Base-by-base conservation (phyloP, 2,329 filamentous ascomycete species). In the Scedosporium minutisporum region DNA sequence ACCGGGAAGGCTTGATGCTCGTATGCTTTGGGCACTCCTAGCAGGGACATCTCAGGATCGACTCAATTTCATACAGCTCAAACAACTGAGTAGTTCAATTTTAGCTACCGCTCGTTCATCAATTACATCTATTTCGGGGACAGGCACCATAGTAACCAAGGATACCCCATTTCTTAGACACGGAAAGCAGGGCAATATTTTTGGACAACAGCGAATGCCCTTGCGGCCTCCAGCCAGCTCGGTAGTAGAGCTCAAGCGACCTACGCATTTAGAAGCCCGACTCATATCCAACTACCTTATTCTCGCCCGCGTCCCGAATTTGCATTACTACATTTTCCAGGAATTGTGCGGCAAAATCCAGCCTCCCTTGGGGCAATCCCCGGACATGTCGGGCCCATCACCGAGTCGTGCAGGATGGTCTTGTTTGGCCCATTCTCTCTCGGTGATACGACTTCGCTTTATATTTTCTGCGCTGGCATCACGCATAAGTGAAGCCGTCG, bases 401-500 rank as follows among this genome's bases (percentile, higher is more conserved):
- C 60, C 60, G 60, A 61, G 48, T 55, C 48, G 60, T 61, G 60
- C 60, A 62, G 48, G 51, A 62, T 9, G 51, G 6, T 29, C 42
- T 14, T 51, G 7, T n/a, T 16, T 41, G 2, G 23, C 6, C 27
- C 57, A 18, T 58, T n/a, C n/a, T 21, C n/a, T 18, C 12, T 55
- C 51, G 23, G 51, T 14, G 51, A 23, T 23, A 14, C 51, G 16
- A 10, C 12, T 23, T 14, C 29, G 4, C 51, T 14, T 55, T 23
- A 16, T 23, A 29, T 14, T 23, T 14, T 27, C 51, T 55, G 3
- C 18, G 21, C 51, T 3, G 23, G 21, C 18, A 23, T 3, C 51
- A 23, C 18, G 7, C 18, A 14, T 27, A 23, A n/a, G 51, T 41
- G 18, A 33, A 58, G 27, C 55, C 12, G 55, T 44, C 21, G 38